These are phyloP conservation scores for Cutaneotrichosporon sp. DNA, from an alignment of 1,284 basidiomycete genomes.

Conservation along the genomic window DNA sequence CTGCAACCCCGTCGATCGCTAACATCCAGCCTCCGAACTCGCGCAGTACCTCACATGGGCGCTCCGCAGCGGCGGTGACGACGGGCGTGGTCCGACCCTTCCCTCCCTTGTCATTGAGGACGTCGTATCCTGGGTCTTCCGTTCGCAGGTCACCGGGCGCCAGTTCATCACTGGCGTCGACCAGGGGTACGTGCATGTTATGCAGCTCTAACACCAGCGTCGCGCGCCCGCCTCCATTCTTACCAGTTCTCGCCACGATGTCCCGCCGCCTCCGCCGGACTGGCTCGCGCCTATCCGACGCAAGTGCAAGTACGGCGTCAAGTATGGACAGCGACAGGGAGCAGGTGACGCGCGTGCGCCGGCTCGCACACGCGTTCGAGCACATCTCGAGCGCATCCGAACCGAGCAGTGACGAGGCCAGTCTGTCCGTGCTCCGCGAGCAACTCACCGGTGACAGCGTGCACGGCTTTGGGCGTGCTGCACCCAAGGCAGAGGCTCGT, in stretches of 20 bases:
- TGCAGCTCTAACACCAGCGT: slow-evolving; percentile 14
- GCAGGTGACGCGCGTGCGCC: slow-evolving; percentile 36
- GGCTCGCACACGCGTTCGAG: slow-evolving; percentile 44
- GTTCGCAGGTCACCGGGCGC: slow-evolving; percentile 39
- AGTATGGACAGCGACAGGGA: slow-evolving; percentile 19
- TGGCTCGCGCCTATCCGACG: slow-evolving; percentile 24
- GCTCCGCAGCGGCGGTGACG: slow-evolving; percentile 43
- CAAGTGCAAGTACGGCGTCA: slow-evolving; percentile 38
- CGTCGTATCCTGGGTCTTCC: slow-evolving; percentile 46
- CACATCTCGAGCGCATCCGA: slow-evolving; percentile 35
- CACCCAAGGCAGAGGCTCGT: slow-evolving; percentile 16
- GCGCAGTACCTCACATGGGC: slow-evolving; percentile 39
- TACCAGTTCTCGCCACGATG: slow-evolving; percentile 40
- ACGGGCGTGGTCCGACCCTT: slow-evolving; percentile 38
- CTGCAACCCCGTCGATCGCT: background rate
- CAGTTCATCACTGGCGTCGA: slow-evolving; percentile 35
- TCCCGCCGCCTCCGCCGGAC: slow-evolving; percentile 41
- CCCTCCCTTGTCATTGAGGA: slow-evolving; percentile 44
- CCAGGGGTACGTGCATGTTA: background rate
- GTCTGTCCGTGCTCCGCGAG: slow-evolving; percentile 19
- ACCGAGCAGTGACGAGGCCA: slow-evolving; percentile 29
- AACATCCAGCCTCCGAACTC: slow-evolving; percentile 36
- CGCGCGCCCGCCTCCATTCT: slow-evolving; percentile 43
- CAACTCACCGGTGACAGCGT: slow-evolving; percentile 44
- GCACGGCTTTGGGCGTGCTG: slow-evolving; percentile 23